These are phyloP conservation scores for Psilocybe cubensis DNA, from an alignment of 768 basidiomycete species.

Conservation along the genomic window DNA sequence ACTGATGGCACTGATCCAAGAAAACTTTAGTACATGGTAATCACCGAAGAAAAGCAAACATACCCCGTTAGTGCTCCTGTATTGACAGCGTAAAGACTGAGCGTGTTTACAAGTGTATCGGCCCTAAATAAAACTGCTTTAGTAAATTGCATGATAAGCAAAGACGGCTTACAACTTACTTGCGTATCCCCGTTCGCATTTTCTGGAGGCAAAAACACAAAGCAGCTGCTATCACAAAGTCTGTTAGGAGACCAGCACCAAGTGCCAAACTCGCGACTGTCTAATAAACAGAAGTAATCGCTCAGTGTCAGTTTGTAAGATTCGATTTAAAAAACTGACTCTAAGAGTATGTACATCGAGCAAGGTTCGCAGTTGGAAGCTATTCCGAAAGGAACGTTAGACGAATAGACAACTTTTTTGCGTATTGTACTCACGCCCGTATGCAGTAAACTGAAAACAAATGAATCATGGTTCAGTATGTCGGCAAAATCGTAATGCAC, in stretches of 20 bases:
- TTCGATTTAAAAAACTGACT: slow-evolving; percentile 28
- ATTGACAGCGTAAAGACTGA: slow-evolving; percentile 65
- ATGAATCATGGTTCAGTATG: neutral
- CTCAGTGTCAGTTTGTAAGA: neutral
- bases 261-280: slow-evolving; percentile 51
- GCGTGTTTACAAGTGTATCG: slow-evolving; percentile 56
- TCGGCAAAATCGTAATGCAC: neutral
- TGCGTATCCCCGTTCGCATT: slow-evolving; percentile 51
- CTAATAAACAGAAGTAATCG: slow-evolving; percentile 29
- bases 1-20: slow-evolving; percentile 42
- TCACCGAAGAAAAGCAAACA: neutral
- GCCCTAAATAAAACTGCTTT: slow-evolving; percentile 37
- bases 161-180: slow-evolving; percentile 32
- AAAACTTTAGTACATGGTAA: neutral
- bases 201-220: slow-evolving; percentile 58
- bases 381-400: slow-evolving; percentile 20
- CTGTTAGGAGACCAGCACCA: slow-evolving; percentile 51
- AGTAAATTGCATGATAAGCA: neutral
- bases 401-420: neutral
- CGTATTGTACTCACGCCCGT: slow-evolving; percentile 41
- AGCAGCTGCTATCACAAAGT: slow-evolving; percentile 52
- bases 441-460: slow-evolving; percentile 45
- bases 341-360: slow-evolving; percentile 37
- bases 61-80: slow-evolving; percentile 66
- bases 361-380: slow-evolving; percentile 38